Evolutionary conservation across 129 eudicot genomes (phyloP).

Genomic region (Centrapalus pauciflorus): DNA sequence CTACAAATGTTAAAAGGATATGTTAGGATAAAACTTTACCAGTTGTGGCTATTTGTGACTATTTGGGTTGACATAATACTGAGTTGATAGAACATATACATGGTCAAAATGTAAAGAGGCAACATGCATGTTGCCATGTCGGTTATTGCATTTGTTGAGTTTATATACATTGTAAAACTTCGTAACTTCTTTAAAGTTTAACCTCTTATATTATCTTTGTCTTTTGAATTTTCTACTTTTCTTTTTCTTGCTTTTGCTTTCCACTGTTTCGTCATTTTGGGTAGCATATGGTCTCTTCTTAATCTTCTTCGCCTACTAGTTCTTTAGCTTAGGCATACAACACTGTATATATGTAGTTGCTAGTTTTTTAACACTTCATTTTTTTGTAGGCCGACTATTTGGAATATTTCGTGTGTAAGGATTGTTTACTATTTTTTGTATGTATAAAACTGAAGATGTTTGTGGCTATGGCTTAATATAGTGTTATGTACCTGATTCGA

Average conservation of each 20-base stretch:
- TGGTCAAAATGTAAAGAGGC: background rate
- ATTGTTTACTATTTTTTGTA: background rate
- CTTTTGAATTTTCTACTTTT: background rate
- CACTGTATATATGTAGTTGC: too few relatives aligned
- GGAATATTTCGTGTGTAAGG: background rate
- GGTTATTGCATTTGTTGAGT: background rate
- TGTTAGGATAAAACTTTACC: too few relatives aligned
- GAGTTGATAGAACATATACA: background rate
- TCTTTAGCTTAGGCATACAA: too few relatives aligned
- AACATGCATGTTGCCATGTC: background rate
- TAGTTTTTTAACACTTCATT: too few relatives aligned
- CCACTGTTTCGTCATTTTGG: too few relatives aligned
- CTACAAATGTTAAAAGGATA: too few relatives aligned
- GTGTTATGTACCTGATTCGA: background rate
- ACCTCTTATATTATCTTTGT: background rate
- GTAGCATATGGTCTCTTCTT: background rate
- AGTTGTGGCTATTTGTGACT: too few relatives aligned
- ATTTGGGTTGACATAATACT: too few relatives aligned
- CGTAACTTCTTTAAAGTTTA: background rate
- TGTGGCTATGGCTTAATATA: background rate
- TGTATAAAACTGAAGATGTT: background rate
- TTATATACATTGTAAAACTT: background rate
- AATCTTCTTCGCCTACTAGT: background rate
- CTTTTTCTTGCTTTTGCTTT: background rate
- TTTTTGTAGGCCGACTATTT: too few relatives aligned